Evolutionary conservation across 495 filamentous ascomycete species (phyloP).

Genomic region (Apodospora peruviana): DNA sequence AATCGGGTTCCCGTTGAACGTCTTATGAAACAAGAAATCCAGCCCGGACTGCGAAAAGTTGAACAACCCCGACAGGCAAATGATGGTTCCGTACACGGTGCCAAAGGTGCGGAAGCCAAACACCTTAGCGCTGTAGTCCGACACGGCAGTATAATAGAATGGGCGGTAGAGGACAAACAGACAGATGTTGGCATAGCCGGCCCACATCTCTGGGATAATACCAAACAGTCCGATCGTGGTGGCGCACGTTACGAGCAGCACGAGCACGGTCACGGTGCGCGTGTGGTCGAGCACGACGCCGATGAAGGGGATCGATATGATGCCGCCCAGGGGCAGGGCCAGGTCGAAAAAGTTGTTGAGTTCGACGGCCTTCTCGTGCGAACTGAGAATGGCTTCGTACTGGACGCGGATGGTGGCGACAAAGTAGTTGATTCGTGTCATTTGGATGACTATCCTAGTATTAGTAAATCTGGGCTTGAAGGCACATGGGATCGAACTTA

Average conservation of each 20-base stretch:
- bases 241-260: constrained; percentile 63
- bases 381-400: constrained; percentile 71
- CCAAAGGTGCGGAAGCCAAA: constrained; percentile 95
- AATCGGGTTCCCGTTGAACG: constrained; percentile 65
- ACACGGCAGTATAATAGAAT: constrained; percentile 71
- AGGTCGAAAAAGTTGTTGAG: constrained; percentile 88
- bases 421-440: constrained; percentile 97
- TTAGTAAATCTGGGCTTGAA: background rate
- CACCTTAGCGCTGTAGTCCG: constrained; percentile 87
- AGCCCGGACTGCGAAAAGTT: constrained; percentile 83
- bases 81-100: constrained; percentile 91
- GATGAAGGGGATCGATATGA: constrained; percentile 82
- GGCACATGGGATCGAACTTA: background rate
- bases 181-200: constrained; percentile 71
- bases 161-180: constrained; percentile 77
- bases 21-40: constrained; percentile 71
- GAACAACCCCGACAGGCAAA: constrained; percentile 78
- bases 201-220: constrained; percentile 59
- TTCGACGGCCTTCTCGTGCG: constrained; percentile 49
- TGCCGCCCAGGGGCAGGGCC: constrained; percentile 79
- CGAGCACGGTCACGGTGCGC: constrained; percentile 68
- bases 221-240: constrained; percentile 77
- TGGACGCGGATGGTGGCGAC: constrained; percentile 85
- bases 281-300: constrained; percentile 75
- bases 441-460: constrained; percentile 57